phyloP scores from a whole-genome alignment of 2,329 filamentous ascomycete genomes.

The Ramularia endophylla region DNA sequence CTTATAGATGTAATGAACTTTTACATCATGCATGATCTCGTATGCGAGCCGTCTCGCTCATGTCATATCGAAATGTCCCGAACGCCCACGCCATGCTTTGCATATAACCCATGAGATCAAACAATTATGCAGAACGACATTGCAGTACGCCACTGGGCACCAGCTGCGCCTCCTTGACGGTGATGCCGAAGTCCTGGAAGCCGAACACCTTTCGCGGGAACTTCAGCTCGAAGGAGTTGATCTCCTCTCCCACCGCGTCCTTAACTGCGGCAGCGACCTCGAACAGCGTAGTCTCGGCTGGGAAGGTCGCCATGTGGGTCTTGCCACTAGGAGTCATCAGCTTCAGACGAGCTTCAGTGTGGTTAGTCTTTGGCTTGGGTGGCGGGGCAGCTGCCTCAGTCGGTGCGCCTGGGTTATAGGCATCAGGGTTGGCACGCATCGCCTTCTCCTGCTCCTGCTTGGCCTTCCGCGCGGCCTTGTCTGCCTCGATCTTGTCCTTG shows the following conservation, averaged over 20 bases:
- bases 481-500: slow-evolving; percentile 87
- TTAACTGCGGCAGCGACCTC: slow-evolving; percentile 77
- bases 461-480: slow-evolving; percentile 81
- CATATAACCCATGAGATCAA: neutral
- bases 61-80: neutral
- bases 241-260: slow-evolving; percentile 62
- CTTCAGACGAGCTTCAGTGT: slow-evolving; percentile 74
- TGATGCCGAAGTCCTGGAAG: slow-evolving; percentile 72
- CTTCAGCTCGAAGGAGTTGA: slow-evolving; percentile 74
- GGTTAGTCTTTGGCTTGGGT: slow-evolving; percentile 56
- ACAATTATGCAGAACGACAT: neutral
- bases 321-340: slow-evolving; percentile 72
- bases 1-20: no score
- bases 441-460: slow-evolving; percentile 85
- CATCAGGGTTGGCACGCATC: slow-evolving; percentile 67
- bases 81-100: neutral
- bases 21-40: no score
- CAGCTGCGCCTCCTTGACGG: slow-evolving; percentile 84
- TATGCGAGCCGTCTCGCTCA: no score
- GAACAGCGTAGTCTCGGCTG: slow-evolving; percentile 85
- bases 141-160: slow-evolving; percentile 79
- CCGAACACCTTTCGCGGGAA: slow-evolving; percentile 80
- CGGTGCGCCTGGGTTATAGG: slow-evolving; percentile 44
- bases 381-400: slow-evolving; percentile 20
- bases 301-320: slow-evolving; percentile 79